Base-by-base conservation (phyloP, 306 rosid genomes). In the Dalbergia cochinchinensis region DNA sequence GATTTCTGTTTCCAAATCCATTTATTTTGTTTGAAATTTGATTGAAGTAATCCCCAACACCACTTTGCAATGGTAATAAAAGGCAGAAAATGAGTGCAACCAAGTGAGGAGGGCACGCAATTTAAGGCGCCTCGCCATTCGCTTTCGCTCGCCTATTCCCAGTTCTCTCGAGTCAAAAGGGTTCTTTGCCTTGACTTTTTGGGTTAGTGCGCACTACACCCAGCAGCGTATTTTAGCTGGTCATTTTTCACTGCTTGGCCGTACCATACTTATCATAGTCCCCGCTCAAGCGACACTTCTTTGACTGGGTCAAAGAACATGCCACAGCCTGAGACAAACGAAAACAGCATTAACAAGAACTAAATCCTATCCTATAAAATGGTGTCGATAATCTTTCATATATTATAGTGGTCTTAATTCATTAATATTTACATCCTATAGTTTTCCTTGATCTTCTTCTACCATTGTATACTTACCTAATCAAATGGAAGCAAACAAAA, bases 91-190 rank as follows among this genome's bases (percentile, higher is more conserved):
- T n/a, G 31, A 5, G 15, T 22, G 37, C 15, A 44, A 6, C 8
- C 64, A 62, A 71, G 81, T 57, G 61, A 44, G 33, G 20, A n/a
- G 41, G 93, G 94, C 94, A 91, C 96, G 84, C 91, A 89, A 74
- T 41, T 84, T 78, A 84, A 93, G 90, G 88, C 80, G 50, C 41
- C 57, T 13, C 33, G 11, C 72, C 69, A 12, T 19, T 54, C 79
- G 34, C 9, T 37, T 44, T 70, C 39, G 19, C 45, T 41, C 69
- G n/a, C 31, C 48, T 45, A 31, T 45, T n/a, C 57, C 15, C 48
- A 26, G 50, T 20, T 60, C 71, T 57, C 65, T 74, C 35, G 34
- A 85, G 89, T 89, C 90, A 89, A 87, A 83, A 42, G 80, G 48
- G 45, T 6, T 76, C 33, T 73, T 72, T 45, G 31, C 75, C 65